Evolutionary conservation across 2,329 filamentous ascomycete genomes (phyloP).

Genomic region (Emmonsiellopsis sp.): DNA sequence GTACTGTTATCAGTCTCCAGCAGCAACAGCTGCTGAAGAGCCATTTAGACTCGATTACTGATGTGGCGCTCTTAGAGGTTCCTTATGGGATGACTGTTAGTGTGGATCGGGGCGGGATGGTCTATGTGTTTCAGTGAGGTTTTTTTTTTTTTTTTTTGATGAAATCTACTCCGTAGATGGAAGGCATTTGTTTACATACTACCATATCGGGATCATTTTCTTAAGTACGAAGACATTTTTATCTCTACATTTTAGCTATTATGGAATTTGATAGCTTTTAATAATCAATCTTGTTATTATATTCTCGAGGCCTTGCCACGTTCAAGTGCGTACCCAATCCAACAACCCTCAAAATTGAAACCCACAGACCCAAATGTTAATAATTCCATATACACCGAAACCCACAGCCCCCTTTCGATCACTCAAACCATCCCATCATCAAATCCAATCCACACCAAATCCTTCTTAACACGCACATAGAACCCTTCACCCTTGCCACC

Average conservation of each 20-base stretch:
- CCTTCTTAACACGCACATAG: neutral
- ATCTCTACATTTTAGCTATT: too few species aligned
- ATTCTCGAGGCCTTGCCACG: too few species aligned
- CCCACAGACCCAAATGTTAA: too few species aligned
- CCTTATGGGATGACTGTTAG: conserved; percentile 91
- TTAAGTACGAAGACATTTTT: neutral
- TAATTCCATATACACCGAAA: too few species aligned
- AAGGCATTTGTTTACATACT: neutral
- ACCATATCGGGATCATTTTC: neutral
- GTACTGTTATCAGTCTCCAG: conserved; percentile 77
- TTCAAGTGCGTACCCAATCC: too few species aligned
- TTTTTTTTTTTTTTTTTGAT: neutral
- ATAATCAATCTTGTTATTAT: too few species aligned
- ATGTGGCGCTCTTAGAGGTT: conserved; percentile 77
- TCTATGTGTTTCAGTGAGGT: conserved; percentile 67
- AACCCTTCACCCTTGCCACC: neutral
- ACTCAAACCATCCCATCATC: neutral
- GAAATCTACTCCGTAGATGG: neutral
- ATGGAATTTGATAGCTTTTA: too few species aligned
- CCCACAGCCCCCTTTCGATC: too few species aligned
- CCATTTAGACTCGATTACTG: conserved; percentile 78
- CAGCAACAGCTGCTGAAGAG: conserved; percentile 78
- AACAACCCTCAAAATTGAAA: too few species aligned
- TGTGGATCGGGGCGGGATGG: conserved; percentile 76
- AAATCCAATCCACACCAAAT: neutral